These are phyloP conservation scores for Alternaria burnsii DNA, from an alignment of 2,329 filamentous ascomycete species.

Conservation along the genomic window DNA sequence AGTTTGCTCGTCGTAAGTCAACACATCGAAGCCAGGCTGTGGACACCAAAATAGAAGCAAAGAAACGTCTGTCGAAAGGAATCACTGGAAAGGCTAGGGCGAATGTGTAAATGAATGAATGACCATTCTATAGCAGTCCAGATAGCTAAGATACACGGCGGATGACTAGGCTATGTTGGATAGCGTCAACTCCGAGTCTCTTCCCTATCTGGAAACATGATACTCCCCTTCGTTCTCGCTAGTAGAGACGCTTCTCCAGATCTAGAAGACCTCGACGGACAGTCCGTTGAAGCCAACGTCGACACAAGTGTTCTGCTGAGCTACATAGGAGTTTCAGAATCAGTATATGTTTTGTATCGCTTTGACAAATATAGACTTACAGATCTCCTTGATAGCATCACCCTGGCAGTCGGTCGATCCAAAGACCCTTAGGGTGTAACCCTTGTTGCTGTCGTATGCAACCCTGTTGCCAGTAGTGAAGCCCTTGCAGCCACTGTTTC, in stretches of 20 bases:
- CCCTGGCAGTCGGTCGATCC: neutral
- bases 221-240: neutral
- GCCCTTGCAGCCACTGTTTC: neutral
- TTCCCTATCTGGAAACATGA: neutral
- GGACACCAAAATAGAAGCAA: neutral
- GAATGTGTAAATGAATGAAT: fast-evolving
- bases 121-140: neutral
- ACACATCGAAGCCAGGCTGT: neutral
- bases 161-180: neutral
- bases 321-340: neutral
- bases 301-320: neutral
- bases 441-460: conserved; percentile 1
- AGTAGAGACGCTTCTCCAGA: neutral
- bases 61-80: neutral
- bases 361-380: neutral
- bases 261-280: neutral
- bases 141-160: neutral
- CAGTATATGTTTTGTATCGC: neutral
- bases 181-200: neutral
- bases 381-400: neutral
- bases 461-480: neutral
- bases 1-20: neutral
- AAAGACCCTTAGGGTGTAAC: neutral
- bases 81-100: neutral
- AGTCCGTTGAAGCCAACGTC: neutral